phyloP scores from a whole-genome alignment of 2,329 filamentous ascomycete species.

The Claviceps sp. region DNA sequence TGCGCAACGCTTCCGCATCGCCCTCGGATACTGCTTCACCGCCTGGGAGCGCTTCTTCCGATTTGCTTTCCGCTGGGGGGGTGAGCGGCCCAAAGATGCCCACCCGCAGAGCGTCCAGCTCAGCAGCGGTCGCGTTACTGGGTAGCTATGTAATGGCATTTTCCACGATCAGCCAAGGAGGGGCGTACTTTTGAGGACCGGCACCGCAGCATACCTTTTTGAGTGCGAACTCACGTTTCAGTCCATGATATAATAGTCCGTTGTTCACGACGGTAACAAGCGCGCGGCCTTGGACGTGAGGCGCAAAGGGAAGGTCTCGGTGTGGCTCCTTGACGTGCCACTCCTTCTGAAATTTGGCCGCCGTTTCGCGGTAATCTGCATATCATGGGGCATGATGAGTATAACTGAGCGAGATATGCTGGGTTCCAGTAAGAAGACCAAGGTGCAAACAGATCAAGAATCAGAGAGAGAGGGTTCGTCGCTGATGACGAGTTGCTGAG shows the following conservation, averaged over 20 bases:
- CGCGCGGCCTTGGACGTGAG: conserved; percentile 50
- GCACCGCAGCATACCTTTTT: conserved; percentile 29
- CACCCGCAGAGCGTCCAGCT: conserved; percentile 31
- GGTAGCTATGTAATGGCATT: conserved; percentile 28
- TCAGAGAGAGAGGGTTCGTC: not conserved
- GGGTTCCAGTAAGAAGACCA: not conserved
- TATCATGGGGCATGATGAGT: conserved; percentile 2
- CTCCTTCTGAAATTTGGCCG: conserved; percentile 55
- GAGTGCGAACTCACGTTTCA: conserved; percentile 41
- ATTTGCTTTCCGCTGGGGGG: conserved; percentile 28
- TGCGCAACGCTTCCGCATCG: conserved; percentile 32
- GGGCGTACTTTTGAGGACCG: conserved; percentile 5
- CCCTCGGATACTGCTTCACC: conserved; percentile 22
- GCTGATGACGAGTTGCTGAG: not conserved
- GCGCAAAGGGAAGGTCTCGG: conserved; percentile 49
- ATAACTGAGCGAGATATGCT: not conserved
- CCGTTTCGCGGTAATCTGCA: conserved; percentile 54
- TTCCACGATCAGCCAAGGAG: not conserved
- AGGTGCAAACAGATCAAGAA: not conserved
- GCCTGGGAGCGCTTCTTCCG: conserved; percentile 23
- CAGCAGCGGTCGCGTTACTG: conserved; percentile 29
- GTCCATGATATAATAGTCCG: conserved; percentile 46
- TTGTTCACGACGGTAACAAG: conserved; percentile 50
- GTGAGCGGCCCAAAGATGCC: conserved; percentile 46
- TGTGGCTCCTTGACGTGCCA: conserved; percentile 52